Evolutionary conservation across 2,329 filamentous ascomycete species (phyloP).

Genomic region (Clarireedia monteithiana): DNA sequence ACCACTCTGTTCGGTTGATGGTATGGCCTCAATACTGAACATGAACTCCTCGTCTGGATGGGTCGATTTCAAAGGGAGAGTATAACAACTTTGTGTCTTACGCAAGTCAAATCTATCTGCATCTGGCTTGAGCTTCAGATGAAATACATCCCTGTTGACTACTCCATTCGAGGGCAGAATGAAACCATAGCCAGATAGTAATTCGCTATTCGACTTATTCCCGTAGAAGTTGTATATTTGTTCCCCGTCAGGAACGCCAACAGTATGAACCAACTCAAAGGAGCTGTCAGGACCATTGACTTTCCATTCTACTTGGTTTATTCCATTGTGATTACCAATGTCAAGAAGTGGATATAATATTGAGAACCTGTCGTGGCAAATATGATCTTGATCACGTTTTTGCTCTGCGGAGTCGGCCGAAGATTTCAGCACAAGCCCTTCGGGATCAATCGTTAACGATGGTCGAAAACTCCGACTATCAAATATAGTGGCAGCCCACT

Average conservation of each 20-base stretch:
- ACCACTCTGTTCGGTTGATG: neutral
- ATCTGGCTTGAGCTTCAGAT: constrained; percentile 22
- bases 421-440: neutral
- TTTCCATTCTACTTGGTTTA: constrained; percentile 52
- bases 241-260: constrained; percentile 41
- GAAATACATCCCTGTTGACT: constrained; percentile 30
- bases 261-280: constrained; percentile 38
- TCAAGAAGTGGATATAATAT: constrained; percentile 65
- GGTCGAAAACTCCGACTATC: constrained; percentile 58
- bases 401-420: neutral
- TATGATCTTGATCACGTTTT: constrained; percentile 13
- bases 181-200: constrained; percentile 58
- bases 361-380: constrained; percentile 33
- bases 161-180: constrained; percentile 38
- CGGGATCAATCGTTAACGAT: constrained; percentile 40
- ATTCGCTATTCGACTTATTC: constrained; percentile 65
- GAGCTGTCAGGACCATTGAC: constrained; percentile 31
- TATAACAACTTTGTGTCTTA: constrained; percentile 19
- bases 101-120: constrained; percentile 14
- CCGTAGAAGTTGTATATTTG: constrained; percentile 66
- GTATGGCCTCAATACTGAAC: constrained; percentile 11
- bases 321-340: constrained; percentile 62
- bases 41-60: constrained; percentile 19
- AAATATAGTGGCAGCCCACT: constrained; percentile 59
- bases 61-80: neutral